phyloP scores from a whole-genome alignment of 352 stramenopile species.

The Peronospora destructor region DNA sequence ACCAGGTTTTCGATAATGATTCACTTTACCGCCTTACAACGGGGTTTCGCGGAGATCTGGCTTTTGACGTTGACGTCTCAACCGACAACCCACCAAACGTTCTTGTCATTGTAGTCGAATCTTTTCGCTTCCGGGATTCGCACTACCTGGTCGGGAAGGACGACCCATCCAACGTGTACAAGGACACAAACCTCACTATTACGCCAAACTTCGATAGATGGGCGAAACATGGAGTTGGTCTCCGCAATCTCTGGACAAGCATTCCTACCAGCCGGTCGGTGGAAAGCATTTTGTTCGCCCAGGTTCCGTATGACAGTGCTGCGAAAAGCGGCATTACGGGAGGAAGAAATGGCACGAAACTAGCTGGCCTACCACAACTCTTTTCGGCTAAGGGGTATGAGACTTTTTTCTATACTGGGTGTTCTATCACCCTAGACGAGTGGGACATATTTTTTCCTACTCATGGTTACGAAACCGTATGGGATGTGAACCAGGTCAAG shows the following conservation, averaged over 20 bases:
- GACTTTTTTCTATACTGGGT: constrained; percentile 41
- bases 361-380: constrained; percentile 42
- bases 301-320: constrained; percentile 38
- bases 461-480: constrained; percentile 46
- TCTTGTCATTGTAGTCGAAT: constrained; percentile 44
- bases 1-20: constrained; percentile 20
- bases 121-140: constrained; percentile 49
- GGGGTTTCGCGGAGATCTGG: constrained; percentile 16
- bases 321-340: constrained; percentile 29
- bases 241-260: constrained; percentile 59
- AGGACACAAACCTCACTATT: constrained; percentile 21
- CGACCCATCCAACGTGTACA: constrained; percentile 30
- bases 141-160: constrained; percentile 40
- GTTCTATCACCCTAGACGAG: constrained; percentile 33
- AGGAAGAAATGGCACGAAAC: constrained; percentile 20
- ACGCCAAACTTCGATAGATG: constrained; percentile 52
- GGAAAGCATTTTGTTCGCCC: constrained; percentile 44
- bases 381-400: constrained; percentile 49
- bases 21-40: constrained; percentile 20
- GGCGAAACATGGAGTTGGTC: constrained; percentile 41
- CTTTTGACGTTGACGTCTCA: constrained; percentile 16
- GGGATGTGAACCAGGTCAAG: constrained; percentile 32
- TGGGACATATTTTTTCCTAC: constrained; percentile 43
- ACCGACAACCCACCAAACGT: constrained; percentile 38
- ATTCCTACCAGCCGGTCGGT: constrained; percentile 49